Evolutionary conservation across 2,329 filamentous ascomycete species (phyloP).

Genomic region (Aspergillus melleus): DNA sequence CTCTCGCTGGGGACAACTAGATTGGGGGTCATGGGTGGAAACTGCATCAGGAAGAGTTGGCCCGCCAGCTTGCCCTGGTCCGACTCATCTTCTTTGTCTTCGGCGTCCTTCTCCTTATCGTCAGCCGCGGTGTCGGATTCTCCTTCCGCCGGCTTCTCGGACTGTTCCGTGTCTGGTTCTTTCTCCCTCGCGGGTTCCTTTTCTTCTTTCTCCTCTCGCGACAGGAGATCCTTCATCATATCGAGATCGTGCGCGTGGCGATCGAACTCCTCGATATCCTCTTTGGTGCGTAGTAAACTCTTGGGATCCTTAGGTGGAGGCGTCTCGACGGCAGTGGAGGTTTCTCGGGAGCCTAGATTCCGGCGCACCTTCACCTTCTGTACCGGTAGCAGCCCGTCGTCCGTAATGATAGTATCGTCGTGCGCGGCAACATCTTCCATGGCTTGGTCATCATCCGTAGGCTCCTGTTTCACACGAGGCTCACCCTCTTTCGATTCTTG

Average conservation of each 20-base stretch:
- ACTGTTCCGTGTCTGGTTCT: conserved; percentile 16
- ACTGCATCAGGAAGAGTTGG: conserved; percentile 63
- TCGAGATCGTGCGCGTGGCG: conserved; percentile 41
- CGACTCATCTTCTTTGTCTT: conserved; percentile 29
- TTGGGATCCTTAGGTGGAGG: conserved; percentile 27
- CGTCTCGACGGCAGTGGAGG: conserved; percentile 6
- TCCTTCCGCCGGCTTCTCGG: conserved; percentile 11
- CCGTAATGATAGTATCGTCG: conserved; percentile 25
- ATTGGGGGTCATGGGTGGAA: conserved; percentile 62
- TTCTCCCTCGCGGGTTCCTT: conserved; percentile 20
- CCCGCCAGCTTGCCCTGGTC: conserved; percentile 49
- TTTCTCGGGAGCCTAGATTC: conserved; percentile 27
- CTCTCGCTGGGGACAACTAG: conserved; percentile 43
- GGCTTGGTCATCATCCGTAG: conserved; percentile 45
- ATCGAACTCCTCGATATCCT: conserved; percentile 46
- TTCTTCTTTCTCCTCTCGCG: conserved; percentile 26
- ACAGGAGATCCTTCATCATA: conserved; percentile 40
- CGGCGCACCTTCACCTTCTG: conserved; percentile 38
- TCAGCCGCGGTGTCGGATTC: conserved; percentile 9
- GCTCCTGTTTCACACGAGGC: conserved; percentile 55
- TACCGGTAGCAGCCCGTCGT: conserved; percentile 36
- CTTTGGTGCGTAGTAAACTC: conserved; percentile 40
- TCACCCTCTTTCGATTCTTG: conserved; percentile 11
- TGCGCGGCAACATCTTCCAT: conserved; percentile 37
- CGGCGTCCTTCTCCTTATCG: conserved; percentile 21